These are phyloP conservation scores for Paramecium caudatum DNA, from an alignment of 73 alveolate species.

Conservation along the genomic window DNA sequence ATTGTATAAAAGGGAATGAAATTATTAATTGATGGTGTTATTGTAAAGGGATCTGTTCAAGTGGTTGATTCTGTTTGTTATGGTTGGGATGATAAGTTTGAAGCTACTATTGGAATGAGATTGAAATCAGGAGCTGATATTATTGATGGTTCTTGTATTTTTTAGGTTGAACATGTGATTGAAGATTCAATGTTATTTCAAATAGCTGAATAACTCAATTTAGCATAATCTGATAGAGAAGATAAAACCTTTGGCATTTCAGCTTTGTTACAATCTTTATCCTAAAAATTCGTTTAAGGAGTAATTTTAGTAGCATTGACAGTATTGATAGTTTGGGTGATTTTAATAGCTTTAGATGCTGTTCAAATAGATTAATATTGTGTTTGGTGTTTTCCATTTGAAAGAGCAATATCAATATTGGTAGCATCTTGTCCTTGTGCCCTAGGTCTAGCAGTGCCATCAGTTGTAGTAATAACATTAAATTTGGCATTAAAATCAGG, in stretches of 20 bases:
- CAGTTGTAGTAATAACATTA: slow-evolving; percentile 97
- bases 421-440: slow-evolving; percentile 95
- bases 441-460: slow-evolving; percentile 98
- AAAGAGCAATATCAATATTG: slow-evolving; percentile 65
- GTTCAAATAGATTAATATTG: slow-evolving; percentile 77
- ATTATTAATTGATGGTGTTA: slow-evolving; percentile 92
- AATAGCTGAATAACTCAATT: slow-evolving; percentile 67
- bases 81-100: slow-evolving; percentile 73
- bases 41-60: slow-evolving; percentile 75
- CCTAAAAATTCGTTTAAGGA: slow-evolving; percentile 68
- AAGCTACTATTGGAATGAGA: slow-evolving; percentile 66
- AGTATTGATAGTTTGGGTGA: slow-evolving; percentile 84
- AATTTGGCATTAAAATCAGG: slow-evolving; percentile 94
- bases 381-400: slow-evolving; percentile 77
- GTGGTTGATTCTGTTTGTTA: slow-evolving; percentile 73
- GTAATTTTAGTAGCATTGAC: slow-evolving; percentile 80
- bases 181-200: slow-evolving; percentile 69
- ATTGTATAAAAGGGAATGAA: slow-evolving; percentile 87
- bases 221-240: slow-evolving; percentile 76
- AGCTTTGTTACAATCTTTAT: slow-evolving; percentile 55
- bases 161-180: slow-evolving; percentile 54
- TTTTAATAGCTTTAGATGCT: slow-evolving; percentile 85
- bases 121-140: slow-evolving; percentile 74
- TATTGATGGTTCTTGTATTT: slow-evolving; percentile 69
- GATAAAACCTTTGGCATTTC: slow-evolving; percentile 79